Evolutionary conservation across 352 stramenopile species (phyloP).

Genomic region (Globisporangium yorkense): DNA sequence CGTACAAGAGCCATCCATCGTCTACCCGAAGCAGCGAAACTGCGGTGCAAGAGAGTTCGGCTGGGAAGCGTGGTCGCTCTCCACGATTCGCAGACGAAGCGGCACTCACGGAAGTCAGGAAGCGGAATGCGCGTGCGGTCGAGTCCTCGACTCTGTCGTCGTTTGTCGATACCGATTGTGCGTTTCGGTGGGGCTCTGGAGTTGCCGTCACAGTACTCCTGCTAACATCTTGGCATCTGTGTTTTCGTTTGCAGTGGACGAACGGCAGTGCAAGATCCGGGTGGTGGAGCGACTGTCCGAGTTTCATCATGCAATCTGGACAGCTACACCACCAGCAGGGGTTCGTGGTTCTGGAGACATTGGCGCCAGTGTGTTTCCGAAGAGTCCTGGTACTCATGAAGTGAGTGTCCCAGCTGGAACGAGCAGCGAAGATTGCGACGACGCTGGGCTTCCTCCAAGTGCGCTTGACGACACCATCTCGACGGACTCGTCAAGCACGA

Average conservation of each 20-base stretch:
- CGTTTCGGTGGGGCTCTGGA: slow-evolving; percentile 2
- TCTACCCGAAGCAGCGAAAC: slow-evolving; percentile 1
- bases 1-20: slow-evolving; percentile 37
- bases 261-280: slow-evolving; percentile 85
- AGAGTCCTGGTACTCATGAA: not conserved
- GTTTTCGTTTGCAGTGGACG: slow-evolving; percentile 54
- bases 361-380: not conserved
- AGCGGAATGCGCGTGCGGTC: slow-evolving; percentile 1
- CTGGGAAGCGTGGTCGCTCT: slow-evolving; percentile 47
- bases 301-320: slow-evolving; percentile 76
- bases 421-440: not conserved
- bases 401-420: not conserved
- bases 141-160: slow-evolving; percentile 41
- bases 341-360: not conserved
- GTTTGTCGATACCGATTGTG: slow-evolving; percentile 69
- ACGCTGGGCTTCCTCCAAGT: not conserved
- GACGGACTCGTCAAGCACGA: slow-evolving; percentile 2
- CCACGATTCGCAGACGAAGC: slow-evolving; percentile 7
- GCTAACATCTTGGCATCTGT: slow-evolving; percentile 3
- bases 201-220: not conserved
- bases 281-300: slow-evolving; percentile 80
- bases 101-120: not conserved
- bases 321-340: slow-evolving; percentile 23
- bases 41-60: slow-evolving; percentile 1
- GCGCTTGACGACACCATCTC: not conserved